These are phyloP conservation scores for Colletotrichum camelliae DNA, from an alignment of 2,329 filamentous ascomycete species.

Conservation along the genomic window DNA sequence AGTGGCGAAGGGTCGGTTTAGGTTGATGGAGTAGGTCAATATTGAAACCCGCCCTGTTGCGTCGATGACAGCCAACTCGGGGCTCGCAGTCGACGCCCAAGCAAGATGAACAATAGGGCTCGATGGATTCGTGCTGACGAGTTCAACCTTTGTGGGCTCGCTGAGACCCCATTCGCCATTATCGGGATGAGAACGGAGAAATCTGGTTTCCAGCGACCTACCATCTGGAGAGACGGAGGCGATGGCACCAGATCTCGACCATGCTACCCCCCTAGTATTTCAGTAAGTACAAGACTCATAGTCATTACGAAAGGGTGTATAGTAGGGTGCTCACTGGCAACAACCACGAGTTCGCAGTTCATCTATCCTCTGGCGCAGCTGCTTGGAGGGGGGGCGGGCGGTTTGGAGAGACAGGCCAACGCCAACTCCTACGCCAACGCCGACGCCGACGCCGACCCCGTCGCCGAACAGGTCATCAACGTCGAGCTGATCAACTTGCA, in stretches of 20 bases:
- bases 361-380: slow-evolving; percentile 75
- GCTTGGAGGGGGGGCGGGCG: slow-evolving; percentile 62
- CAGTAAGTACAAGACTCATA: neutral
- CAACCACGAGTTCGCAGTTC: slow-evolving; percentile 78
- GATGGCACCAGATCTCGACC: slow-evolving; percentile 88
- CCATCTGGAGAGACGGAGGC: slow-evolving; percentile 80
- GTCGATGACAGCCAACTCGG: slow-evolving; percentile 86
- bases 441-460: slow-evolving; percentile 56
- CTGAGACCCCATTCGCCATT: slow-evolving; percentile 79
- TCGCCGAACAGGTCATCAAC: slow-evolving; percentile 81
- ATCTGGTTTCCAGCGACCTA: slow-evolving; percentile 72
- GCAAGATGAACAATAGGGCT: slow-evolving; percentile 79
- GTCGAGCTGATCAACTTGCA: slow-evolving; percentile 60
- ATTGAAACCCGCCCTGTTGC: slow-evolving; percentile 78
- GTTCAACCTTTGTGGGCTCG: slow-evolving; percentile 69
- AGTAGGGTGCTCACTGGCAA: slow-evolving; percentile 70
- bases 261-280: slow-evolving; percentile 73
- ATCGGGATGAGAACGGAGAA: slow-evolving; percentile 71
- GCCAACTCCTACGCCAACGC: slow-evolving; percentile 76
- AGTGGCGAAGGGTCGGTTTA: slow-evolving; percentile 73
- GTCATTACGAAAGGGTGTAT: neutral
- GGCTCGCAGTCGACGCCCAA: slow-evolving; percentile 76
- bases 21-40: slow-evolving; percentile 70
- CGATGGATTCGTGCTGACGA: slow-evolving; percentile 66
- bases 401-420: slow-evolving; percentile 62